Base-by-base conservation (phyloP, 768 basidiomycete species). In the Leccinum disarticulatum region DNA sequence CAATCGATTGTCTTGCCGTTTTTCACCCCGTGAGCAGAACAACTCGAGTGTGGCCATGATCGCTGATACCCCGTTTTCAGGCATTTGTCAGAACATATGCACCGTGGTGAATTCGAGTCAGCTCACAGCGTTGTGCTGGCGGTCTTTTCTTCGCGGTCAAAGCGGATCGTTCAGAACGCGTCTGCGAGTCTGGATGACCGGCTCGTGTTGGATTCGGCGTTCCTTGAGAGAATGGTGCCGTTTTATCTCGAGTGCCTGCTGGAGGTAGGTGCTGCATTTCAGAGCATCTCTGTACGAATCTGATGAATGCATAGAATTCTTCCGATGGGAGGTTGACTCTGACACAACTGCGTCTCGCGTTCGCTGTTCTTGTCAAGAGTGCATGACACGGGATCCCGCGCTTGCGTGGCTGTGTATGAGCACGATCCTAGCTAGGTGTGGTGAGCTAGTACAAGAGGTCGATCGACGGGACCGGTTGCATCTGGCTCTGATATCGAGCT, bases 51-150 rank as follows among this genome's bases (percentile, higher is more conserved):
- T 47, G 30, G 30, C 33, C 3, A 15, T 10, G 38, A 22, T 31
- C 30, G 33, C 35, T 52, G 30, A 57, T 41, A 33, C 50, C 36
- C 22, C 28, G 48, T 50, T 46, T 54, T 33, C 64, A 92, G 91
- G 17, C 82, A 88, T 68, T 77, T 93, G 30, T 79, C 76, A 55
- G 80, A 86, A 58, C 64, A 84, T 2, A 58, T 57, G 14, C 78
- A 90, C 63, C 84, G 88, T 35, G 89, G 93, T 63, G 85, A 85
- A n/a, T 95, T 86, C 65, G 93, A 95, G 70, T 88, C 91, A 0
- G 86, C 92, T 1, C 93, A 95, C 70, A 94, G 93, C 9, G 90
- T 91, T 28, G 75, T 95, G 36, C 77, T 95, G 14, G 81, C 92
- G 4, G 78, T 92, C 43, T 87, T 93, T 67, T 81, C 88, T 10